A percentile compares a stretch with the other conserved stretches of the same genome.
Conservation (phyloP, 345 rosid genomes). For the Mallotus nudiflorus region DNA sequence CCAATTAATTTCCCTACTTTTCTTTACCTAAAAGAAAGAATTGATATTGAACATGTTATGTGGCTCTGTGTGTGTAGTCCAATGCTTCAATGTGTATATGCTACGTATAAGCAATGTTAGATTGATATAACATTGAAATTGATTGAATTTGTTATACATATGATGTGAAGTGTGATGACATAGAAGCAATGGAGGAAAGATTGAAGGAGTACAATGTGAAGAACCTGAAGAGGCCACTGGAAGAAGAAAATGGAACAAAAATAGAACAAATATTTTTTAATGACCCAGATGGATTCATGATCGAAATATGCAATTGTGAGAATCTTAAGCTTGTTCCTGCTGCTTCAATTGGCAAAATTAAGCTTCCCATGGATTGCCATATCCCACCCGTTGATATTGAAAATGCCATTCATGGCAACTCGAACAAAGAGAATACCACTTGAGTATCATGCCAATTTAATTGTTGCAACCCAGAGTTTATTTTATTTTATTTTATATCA, state of each 20-base stretch:
- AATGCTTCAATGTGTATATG: too few relatives aligned
- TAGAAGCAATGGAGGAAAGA: constrained; percentile 49
- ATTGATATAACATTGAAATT: too few relatives aligned
- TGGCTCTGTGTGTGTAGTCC: too few relatives aligned
- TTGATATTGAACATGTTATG: too few relatives aligned
- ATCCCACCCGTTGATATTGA: constrained; percentile 30
- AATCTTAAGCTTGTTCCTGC: constrained; percentile 65
- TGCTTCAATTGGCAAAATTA: constrained; percentile 31
- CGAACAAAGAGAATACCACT: neutral
- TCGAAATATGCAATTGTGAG: constrained; percentile 85
- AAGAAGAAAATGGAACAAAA: constrained; percentile 30
- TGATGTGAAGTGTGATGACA: constrained; percentile 42
- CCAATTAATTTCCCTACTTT: too few relatives aligned
- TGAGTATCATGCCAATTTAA: neutral
- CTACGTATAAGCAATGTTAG: too few relatives aligned
- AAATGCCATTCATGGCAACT: neutral
- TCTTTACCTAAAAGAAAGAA: too few relatives aligned
- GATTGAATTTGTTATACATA: too few relatives aligned
- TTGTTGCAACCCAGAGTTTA: too few relatives aligned
- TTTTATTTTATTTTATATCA: too few relatives aligned
- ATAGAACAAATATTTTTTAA: constrained; percentile 67
- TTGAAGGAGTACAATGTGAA: constrained; percentile 43
- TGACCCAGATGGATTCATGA: constrained; percentile 78
- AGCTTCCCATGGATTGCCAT: constrained; percentile 32
- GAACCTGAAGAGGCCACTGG: constrained; percentile 56